phyloP scores from a whole-genome alignment of 768 basidiomycete genomes.

The Asterophora lycoperdoides region DNA sequence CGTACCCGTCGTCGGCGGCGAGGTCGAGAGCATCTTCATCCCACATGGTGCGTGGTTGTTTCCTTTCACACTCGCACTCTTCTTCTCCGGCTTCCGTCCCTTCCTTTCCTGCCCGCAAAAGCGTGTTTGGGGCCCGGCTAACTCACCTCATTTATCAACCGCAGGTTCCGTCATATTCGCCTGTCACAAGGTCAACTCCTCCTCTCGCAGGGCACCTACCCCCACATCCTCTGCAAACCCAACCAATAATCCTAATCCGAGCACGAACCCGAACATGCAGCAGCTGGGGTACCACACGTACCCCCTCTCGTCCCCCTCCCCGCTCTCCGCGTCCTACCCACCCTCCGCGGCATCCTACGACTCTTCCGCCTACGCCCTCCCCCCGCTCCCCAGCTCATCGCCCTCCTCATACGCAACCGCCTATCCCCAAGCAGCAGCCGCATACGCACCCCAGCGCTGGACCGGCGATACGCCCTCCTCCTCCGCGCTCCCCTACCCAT shows the following conservation, averaged over 20 bases:
- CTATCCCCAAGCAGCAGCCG: constrained; percentile 31
- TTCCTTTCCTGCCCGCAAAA: constrained; percentile 19
- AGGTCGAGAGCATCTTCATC: constrained; percentile 86
- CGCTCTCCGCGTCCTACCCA: constrained; percentile 1
- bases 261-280: constrained; percentile 34
- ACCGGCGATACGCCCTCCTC: constrained; percentile 25
- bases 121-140: constrained; percentile 15
- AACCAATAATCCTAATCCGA: too few relatives aligned
- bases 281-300: constrained; percentile 42
- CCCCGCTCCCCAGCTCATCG: constrained; percentile 30
- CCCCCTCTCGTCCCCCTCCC: not conserved
- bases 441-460: constrained; percentile 43
- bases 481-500: not conserved
- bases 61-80: not conserved
- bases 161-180: constrained; percentile 68
- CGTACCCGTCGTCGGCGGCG: constrained; percentile 53
- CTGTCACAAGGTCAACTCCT: constrained; percentile 60
- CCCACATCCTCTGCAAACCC: not conserved
- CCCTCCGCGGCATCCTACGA: constrained; percentile 40
- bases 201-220: constrained; percentile 40
- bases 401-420: constrained; percentile 32
- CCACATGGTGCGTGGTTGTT: constrained; percentile 80
- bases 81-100: too few relatives aligned
- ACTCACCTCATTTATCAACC: constrained; percentile 7
- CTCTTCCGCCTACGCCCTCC: constrained; percentile 34